Conservation (phyloP, 495 filamentous ascomycete genomes). For the Lindgomyces ingoldianus region DNA sequence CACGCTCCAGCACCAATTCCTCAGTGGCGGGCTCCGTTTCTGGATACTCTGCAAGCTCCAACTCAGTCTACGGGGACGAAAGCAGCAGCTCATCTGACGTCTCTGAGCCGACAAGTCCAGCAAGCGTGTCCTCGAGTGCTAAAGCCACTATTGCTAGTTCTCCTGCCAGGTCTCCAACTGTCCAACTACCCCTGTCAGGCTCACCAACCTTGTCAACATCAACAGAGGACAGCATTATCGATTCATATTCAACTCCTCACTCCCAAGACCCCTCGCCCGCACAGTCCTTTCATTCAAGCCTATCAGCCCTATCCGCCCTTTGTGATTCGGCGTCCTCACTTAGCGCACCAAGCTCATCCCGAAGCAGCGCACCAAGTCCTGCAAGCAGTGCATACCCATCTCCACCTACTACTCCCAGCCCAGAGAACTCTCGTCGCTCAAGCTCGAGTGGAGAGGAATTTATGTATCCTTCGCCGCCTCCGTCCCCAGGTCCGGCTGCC, state of each 20-base stretch:
- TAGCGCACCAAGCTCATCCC: not conserved
- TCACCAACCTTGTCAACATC: not conserved
- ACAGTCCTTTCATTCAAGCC: constrained; percentile 17
- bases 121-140: not conserved
- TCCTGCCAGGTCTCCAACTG: not conserved
- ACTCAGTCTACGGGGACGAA: not conserved
- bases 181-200: too few species aligned
- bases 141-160: constrained; percentile 3
- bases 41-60: not conserved
- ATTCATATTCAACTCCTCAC: not conserved
- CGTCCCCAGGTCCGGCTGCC: not conserved
- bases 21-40: constrained; percentile 5
- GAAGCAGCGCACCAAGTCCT: constrained; percentile 11
- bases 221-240: not conserved
- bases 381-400: constrained; percentile 10
- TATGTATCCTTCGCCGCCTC: not conserved
- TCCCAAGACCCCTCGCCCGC: constrained; percentile 1
- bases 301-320: not conserved
- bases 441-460: not conserved
- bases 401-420: constrained; percentile 14
- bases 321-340: not conserved
- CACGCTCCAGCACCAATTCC: constrained; percentile 6
- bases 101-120: not conserved
- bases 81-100: not conserved
- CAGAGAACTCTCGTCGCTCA: not conserved